Evolutionary conservation across 345 rosid genomes (phyloP).

Genomic region (Aethionema arabicum): DNA sequence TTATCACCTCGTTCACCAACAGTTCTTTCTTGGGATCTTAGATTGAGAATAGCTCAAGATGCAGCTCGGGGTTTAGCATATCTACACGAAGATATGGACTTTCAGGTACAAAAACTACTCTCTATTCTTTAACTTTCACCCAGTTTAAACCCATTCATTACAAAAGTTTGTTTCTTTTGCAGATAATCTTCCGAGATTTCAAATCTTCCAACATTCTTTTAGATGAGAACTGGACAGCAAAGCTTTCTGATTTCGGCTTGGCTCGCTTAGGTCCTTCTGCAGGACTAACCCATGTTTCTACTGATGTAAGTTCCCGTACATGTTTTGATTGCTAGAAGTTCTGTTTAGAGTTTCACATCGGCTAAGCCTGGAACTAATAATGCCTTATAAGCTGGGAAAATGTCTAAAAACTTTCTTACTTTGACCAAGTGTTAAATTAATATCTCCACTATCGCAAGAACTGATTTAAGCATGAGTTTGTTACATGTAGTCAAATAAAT

Average conservation of each 20-base stretch:
- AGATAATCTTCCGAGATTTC: constrained; percentile 90
- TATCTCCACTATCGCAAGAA: no score
- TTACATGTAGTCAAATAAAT: no score
- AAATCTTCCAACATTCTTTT: constrained; percentile 88
- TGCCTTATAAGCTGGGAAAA: no score
- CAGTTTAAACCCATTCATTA: constrained; percentile 1
- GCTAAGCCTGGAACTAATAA: constrained; percentile 2
- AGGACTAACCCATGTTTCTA: constrained; percentile 90
- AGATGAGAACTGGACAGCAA: constrained; percentile 86
- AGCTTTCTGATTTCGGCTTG: constrained; percentile 93
- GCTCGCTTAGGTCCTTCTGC: constrained; percentile 88
- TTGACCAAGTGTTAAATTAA: no score
- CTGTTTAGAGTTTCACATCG: constrained; percentile 36
- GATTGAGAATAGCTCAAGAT: constrained; percentile 86
- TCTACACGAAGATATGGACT: constrained; percentile 90
- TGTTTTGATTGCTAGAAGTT: constrained; percentile 34
- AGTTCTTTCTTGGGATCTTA: constrained; percentile 72
- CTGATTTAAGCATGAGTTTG: no score
- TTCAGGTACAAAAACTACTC: constrained; percentile 52
- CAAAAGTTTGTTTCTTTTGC: constrained; percentile 8
- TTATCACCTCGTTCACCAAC: constrained; percentile 48
- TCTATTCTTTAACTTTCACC: constrained; percentile 6
- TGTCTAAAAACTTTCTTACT: no score
- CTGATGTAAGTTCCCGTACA: constrained; percentile 57
- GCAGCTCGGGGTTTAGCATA: constrained; percentile 86